phyloP scores from a whole-genome alignment of 2,329 filamentous ascomycete species.

The Monilinia aucupariae region DNA sequence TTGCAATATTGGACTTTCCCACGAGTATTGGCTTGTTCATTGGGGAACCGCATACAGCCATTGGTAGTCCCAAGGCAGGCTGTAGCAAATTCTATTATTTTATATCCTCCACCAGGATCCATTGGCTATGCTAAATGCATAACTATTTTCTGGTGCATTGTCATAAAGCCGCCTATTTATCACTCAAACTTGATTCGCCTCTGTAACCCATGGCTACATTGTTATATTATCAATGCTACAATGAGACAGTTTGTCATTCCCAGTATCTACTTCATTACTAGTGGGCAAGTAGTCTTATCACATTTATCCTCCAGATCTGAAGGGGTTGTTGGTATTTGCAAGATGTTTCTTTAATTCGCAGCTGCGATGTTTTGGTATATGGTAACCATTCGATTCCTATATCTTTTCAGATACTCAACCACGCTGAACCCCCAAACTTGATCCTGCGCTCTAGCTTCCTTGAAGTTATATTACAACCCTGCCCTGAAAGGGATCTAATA shows the following conservation, averaged over 20 bases:
- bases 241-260: no score
- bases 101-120: background rate
- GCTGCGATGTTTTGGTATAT: background rate
- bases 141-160: background rate
- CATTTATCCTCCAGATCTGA: background rate
- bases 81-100: background rate
- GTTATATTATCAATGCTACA: background rate
- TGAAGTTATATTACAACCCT: no score
- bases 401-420: background rate
- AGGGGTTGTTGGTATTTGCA: no score
- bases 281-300: no score
- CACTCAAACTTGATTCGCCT: no score
- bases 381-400: background rate
- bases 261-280: background rate
- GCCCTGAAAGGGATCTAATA: background rate
- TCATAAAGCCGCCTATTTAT: background rate
- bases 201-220: background rate
- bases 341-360: background rate
- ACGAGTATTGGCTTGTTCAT: no score
- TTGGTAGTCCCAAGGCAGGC: background rate
- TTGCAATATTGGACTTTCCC: no score
- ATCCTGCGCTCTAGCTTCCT: background rate
- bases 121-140: background rate
- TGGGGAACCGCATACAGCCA: background rate
- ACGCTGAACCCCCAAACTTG: background rate